Conservation (phyloP, 2,329 filamentous ascomycete genomes). For the Neurospora crassa region DNA sequence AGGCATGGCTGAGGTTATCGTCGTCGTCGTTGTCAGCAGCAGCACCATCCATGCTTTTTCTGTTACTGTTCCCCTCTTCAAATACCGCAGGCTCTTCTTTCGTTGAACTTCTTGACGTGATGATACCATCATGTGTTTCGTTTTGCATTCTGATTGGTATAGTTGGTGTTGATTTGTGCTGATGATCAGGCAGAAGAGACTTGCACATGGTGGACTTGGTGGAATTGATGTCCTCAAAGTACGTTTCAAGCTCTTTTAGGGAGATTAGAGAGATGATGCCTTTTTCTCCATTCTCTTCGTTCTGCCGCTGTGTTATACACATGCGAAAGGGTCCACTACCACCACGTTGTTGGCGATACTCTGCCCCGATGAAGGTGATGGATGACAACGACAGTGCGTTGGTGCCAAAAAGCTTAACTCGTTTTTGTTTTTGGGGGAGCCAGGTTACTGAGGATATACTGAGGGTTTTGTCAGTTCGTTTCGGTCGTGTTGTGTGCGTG, state of each 20-base stretch:
- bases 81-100: not conserved
- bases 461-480: no score
- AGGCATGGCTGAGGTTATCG: not conserved
- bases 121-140: no score
- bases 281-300: no score
- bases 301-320: not conserved
- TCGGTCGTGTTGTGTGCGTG: no score
- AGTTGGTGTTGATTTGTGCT: no score
- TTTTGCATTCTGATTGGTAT: no score
- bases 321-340: not conserved
- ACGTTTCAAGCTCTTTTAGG: not conserved
- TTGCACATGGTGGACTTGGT: no score
- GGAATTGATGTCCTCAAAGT: not conserved
- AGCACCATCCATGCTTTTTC: no score
- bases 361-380: not conserved
- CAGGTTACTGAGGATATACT: not conserved
- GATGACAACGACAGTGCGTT: not conserved
- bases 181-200: no score
- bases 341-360: not conserved
- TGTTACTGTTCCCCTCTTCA: not conserved
- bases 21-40: not conserved
- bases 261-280: not conserved
- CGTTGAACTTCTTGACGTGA: no score
- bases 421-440: not conserved
- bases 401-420: not conserved